Percentiles rank a stretch among this genome's conserved stretches.
Evolutionary conservation across 768 basidiomycete species (phyloP).

Genomic region (Glaciozyma martinii): DNA sequence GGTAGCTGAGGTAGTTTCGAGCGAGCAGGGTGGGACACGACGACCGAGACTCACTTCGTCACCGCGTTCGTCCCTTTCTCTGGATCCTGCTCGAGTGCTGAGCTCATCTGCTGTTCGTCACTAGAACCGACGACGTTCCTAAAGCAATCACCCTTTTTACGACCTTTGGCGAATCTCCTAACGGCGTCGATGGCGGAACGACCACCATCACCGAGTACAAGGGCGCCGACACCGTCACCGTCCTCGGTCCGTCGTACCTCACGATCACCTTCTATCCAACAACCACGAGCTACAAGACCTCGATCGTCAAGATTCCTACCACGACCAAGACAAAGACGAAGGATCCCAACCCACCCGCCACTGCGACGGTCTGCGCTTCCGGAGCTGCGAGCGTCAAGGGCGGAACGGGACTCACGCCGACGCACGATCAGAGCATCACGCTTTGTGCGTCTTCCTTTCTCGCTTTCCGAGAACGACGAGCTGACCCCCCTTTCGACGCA

Average conservation of each 20-base stretch:
- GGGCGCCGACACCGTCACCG: constrained; percentile 19
- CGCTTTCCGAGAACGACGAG: neutral
- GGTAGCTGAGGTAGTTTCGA: too few relatives aligned
- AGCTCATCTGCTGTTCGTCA: too few relatives aligned
- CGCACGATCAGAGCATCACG: constrained; percentile 22
- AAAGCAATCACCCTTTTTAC: constrained; percentile 17
- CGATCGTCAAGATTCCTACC: constrained; percentile 10
- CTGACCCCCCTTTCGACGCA: neutral
- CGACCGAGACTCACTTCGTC: too few relatives aligned
- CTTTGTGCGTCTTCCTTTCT: constrained; percentile 5
- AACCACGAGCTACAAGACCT: constrained; percentile 14
- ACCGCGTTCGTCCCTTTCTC: too few relatives aligned
- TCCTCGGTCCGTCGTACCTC: constrained; percentile 20
- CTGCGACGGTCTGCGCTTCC: neutral
- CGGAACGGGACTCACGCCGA: constrained; percentile 20
- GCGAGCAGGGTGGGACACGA: too few relatives aligned
- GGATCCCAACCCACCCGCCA: neutral
- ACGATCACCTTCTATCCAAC: constrained; percentile 30
- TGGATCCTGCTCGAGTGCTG: too few relatives aligned
- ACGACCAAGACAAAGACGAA: constrained; percentile 26
- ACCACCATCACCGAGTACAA: constrained; percentile 16
- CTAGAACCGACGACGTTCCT: constrained; percentile 19
- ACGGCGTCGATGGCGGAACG: constrained; percentile 19
- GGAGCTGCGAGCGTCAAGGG: constrained; percentile 22
- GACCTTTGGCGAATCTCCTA: constrained; percentile 21